Percentiles rank a stretch among this genome's conserved stretches.
Evolutionary conservation across 2,329 filamentous ascomycete species (phyloP).

Genomic region (Pyrenophora graminea): DNA sequence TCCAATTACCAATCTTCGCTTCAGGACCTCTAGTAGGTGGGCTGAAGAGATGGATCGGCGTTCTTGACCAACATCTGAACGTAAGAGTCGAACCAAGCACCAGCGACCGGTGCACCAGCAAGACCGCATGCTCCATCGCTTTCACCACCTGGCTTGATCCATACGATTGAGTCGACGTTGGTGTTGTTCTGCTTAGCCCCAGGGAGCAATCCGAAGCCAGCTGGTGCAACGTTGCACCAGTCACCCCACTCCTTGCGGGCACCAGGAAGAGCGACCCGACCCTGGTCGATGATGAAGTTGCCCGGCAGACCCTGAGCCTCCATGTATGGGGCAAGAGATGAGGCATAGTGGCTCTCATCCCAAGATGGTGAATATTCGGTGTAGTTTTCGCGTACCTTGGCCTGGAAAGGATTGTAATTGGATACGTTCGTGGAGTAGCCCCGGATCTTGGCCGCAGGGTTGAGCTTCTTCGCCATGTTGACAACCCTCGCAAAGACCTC

Average conservation of each 20-base stretch:
- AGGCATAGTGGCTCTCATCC: conserved; percentile 34
- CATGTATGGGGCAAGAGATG: conserved; percentile 24
- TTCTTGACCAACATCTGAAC: conserved; percentile 36
- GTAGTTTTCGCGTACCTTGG: conserved; percentile 31
- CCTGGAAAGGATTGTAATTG: conserved; percentile 35
- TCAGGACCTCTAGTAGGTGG: conserved; percentile 19
- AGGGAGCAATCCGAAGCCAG: conserved; percentile 28
- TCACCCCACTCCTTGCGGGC: conserved; percentile 33
- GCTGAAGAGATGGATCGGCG: conserved; percentile 27
- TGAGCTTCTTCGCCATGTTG: conserved; percentile 28
- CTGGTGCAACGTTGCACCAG: conserved; percentile 36
- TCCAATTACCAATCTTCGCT: too few species aligned
- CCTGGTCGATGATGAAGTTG: conserved; percentile 38
- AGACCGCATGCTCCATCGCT: conserved; percentile 34
- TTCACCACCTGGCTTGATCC: conserved; percentile 40
- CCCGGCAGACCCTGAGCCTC: conserved; percentile 30
- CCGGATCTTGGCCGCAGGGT: conserved; percentile 29
- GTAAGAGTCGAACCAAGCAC: conserved; percentile 37
- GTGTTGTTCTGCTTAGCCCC: conserved; percentile 27
- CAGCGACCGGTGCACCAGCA: conserved; percentile 30
- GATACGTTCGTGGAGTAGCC: conserved; percentile 35
- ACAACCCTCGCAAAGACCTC: conserved; percentile 31
- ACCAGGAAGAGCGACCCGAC: conserved; percentile 29
- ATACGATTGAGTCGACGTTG: conserved; percentile 35
- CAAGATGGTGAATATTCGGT: conserved; percentile 29